Evolutionary conservation across 176 grass and related monocot genomes (phyloP).

Genomic region (Chrysopogon serrulatus): DNA sequence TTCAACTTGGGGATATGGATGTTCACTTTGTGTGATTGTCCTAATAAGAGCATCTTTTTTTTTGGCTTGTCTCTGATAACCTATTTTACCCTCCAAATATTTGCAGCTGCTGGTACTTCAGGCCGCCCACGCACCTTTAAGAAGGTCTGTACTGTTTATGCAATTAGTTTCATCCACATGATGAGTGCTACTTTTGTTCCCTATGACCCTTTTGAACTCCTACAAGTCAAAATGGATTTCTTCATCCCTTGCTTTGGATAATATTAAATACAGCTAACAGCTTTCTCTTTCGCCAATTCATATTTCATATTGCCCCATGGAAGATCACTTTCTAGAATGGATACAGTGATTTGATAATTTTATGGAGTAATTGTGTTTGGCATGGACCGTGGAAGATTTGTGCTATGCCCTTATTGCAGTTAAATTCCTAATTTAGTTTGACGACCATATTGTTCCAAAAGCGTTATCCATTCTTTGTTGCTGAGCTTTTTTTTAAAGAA

Average conservation of each 20-base stretch:
- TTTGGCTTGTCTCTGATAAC: not conserved
- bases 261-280: not conserved
- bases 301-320: not conserved
- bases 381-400: not conserved
- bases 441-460: not conserved
- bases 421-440: not conserved
- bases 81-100: conserved; percentile 23
- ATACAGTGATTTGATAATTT: not conserved
- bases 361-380: not conserved
- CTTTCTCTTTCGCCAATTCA: not conserved
- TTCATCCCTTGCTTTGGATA: not conserved
- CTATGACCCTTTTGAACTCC: not conserved
- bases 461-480: not conserved
- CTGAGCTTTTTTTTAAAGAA: not conserved
- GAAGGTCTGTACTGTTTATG: conserved; percentile 37
- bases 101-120: conserved; percentile 87
- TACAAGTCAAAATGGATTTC: not conserved
- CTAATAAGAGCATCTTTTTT: not conserved
- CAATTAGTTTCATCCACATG: not conserved
- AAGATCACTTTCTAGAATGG: not conserved
- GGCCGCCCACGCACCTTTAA: conserved; percentile 74
- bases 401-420: not conserved
- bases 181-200: not conserved
- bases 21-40: not conserved
- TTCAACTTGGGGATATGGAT: not conserved